A percentile compares a stretch with the other conserved stretches of the same genome.
Evolutionary conservation across 495 filamentous ascomycete genomes (phyloP).

Genomic region (Tuber brumale): DNA sequence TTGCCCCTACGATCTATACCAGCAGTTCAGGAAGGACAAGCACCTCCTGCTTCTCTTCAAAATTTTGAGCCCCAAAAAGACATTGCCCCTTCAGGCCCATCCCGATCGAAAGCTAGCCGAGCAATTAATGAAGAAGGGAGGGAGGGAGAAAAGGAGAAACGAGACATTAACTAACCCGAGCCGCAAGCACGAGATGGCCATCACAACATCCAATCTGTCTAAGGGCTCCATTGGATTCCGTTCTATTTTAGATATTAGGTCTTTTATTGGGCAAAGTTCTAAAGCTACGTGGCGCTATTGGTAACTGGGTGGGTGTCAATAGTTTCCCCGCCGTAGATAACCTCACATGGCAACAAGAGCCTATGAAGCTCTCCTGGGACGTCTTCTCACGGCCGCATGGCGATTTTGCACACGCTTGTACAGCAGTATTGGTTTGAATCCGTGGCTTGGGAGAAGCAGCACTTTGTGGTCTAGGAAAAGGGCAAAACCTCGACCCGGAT

Average conservation of each 20-base stretch:
- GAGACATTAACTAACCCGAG: conserved; percentile 63
- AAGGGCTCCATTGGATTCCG: conserved; percentile 76
- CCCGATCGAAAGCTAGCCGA: conserved; percentile 61
- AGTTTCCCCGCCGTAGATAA: conserved; percentile 49
- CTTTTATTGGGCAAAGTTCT: conserved; percentile 52
- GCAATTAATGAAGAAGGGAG: conserved; percentile 58
- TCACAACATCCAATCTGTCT: conserved; percentile 62
- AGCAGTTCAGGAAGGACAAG: conserved; percentile 48
- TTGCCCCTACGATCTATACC: conserved; percentile 48
- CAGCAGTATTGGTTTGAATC: conserved; percentile 50
- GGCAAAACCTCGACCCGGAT: conserved; percentile 56
- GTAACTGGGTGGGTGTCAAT: conserved; percentile 48
- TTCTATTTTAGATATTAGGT: conserved; percentile 54
- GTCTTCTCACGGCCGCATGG: conserved; percentile 53
- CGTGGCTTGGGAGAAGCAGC: conserved; percentile 45
- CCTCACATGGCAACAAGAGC: conserved; percentile 34
- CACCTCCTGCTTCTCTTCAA: conserved; percentile 73
- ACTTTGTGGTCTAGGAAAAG: conserved; percentile 54
- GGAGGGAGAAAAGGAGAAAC: conserved; percentile 32
- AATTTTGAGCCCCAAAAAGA: conserved; percentile 71
- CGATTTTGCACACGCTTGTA: conserved; percentile 44
- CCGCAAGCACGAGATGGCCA: conserved; percentile 77
- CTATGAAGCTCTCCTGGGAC: conserved; percentile 54
- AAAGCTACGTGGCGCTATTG: conserved; percentile 47
- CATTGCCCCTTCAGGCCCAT: conserved; percentile 74